These are phyloP conservation scores for Schrenkiella parvula DNA, from an alignment of 345 rosid genomes.

Conservation along the genomic window DNA sequence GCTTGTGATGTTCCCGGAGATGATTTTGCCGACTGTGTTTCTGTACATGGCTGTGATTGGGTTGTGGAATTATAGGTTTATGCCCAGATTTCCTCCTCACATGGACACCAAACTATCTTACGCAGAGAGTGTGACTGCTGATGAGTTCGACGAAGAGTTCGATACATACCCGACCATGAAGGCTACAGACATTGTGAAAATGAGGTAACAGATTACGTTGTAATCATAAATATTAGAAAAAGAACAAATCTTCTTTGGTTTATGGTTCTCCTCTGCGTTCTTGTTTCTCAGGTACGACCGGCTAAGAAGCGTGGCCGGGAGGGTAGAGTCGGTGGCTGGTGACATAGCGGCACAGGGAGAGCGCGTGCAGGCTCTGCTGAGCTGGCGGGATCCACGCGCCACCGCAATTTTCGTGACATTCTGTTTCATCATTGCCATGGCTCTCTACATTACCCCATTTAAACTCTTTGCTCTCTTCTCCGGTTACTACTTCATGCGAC, in stretches of 20 bases:
- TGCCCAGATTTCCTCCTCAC: slow-evolving; percentile 70
- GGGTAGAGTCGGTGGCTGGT: slow-evolving; percentile 76
- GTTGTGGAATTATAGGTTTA: slow-evolving; percentile 31
- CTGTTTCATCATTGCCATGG: slow-evolving; percentile 65
- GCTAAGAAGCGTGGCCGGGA: slow-evolving; percentile 72
- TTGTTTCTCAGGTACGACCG: slow-evolving; percentile 51
- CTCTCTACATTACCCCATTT: slow-evolving; percentile 77
- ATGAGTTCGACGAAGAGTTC: slow-evolving; percentile 95
- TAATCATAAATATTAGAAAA: background rate
- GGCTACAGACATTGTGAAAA: slow-evolving; percentile 47
- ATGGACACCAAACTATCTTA: slow-evolving; percentile 73
- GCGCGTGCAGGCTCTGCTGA: slow-evolving; percentile 66
- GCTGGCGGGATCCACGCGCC: slow-evolving; percentile 97
- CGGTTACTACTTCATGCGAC: slow-evolving; percentile 72
- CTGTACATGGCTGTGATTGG: slow-evolving; percentile 41
- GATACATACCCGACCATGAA: slow-evolving; percentile 63
- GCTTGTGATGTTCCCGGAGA: slow-evolving; percentile 37
- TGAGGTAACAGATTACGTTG: slow-evolving; percentile 32
- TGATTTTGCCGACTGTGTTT: slow-evolving; percentile 42
- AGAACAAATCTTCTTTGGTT: background rate
- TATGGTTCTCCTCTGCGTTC: background rate
- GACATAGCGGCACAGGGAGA: slow-evolving; percentile 93
- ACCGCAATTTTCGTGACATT: slow-evolving; percentile 63
- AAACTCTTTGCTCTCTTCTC: slow-evolving; percentile 55
- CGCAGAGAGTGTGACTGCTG: slow-evolving; percentile 55